Evolutionary conservation across 176 grass and related monocot species (phyloP).

Genomic region (Oryza glaberrima): DNA sequence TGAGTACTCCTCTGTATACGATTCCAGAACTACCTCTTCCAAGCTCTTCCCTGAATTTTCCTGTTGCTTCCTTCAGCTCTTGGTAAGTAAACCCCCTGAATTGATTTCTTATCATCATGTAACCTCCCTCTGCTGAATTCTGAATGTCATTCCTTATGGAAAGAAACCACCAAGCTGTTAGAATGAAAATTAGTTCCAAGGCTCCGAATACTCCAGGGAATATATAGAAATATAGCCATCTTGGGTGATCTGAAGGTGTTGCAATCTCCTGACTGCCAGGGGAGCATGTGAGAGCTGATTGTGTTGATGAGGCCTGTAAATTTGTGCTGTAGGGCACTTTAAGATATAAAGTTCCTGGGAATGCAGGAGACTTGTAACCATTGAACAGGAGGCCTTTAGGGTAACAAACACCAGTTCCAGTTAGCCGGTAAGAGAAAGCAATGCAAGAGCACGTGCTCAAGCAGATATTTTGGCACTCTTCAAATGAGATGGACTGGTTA

Average conservation of each 20-base stretch:
- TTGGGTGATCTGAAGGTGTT: not conserved
- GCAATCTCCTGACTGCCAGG: not conserved
- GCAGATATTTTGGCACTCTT: not conserved
- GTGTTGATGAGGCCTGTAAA: not conserved
- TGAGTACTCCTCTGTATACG: constrained; percentile 52
- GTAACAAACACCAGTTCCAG: constrained; percentile 19
- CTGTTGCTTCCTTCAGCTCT: constrained; percentile 58
- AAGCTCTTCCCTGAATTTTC: constrained; percentile 63
- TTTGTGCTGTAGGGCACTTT: constrained; percentile 27
- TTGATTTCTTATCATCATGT: constrained; percentile 43
- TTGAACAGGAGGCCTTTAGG: constrained; percentile 47
- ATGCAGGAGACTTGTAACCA: constrained; percentile 26
- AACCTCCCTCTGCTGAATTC: constrained; percentile 39
- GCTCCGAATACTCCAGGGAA: constrained; percentile 23
- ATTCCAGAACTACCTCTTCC: constrained; percentile 64
- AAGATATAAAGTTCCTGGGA: constrained; percentile 37
- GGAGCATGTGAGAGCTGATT: constrained; percentile 17
- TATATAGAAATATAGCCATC: constrained; percentile 41
- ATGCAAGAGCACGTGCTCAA: not conserved
- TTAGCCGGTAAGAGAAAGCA: constrained; percentile 9
- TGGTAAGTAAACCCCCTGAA: constrained; percentile 66
- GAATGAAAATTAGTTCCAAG: constrained; percentile 30
- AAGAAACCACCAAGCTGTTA: constrained; percentile 39
- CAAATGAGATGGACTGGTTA: not conserved
- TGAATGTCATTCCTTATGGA: constrained; percentile 12